Conservation (phyloP, 1,284 basidiomycete genomes). For the Veloboletus limbatus region DNA sequence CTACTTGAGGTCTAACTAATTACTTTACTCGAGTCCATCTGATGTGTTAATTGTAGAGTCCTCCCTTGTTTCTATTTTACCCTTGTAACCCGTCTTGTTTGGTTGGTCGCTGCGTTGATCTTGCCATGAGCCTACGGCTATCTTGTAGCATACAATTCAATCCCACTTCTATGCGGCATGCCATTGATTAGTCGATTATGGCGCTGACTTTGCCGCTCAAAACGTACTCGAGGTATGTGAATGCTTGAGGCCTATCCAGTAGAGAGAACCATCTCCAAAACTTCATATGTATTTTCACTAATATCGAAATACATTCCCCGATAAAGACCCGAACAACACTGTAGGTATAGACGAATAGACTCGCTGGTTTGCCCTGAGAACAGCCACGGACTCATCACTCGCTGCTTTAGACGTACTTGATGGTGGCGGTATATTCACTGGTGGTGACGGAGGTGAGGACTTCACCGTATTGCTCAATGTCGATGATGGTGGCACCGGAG, state of each 20-base stretch:
- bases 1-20: background rate
- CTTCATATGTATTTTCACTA: background rate
- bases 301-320: background rate
- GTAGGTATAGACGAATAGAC: background rate
- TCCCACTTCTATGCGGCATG: slow-evolving; percentile 8
- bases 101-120: background rate
- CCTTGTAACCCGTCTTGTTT: slow-evolving; percentile 5
- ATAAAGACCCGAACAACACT: background rate
- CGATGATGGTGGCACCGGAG: slow-evolving; percentile 7
- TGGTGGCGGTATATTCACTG: background rate
- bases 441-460: slow-evolving; percentile 15
- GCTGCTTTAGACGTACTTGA: slow-evolving; percentile 9
- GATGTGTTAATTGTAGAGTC: slow-evolving; percentile 12
- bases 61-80: slow-evolving; percentile 3
- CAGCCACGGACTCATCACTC: background rate
- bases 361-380: background rate
- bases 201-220: too few species aligned
- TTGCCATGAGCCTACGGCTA: slow-evolving; percentile 9
- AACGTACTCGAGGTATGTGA: background rate
- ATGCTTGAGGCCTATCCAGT: background rate
- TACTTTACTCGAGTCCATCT: slow-evolving; percentile 3
- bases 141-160: slow-evolving; percentile 2
- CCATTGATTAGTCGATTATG: too few species aligned
- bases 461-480: slow-evolving; percentile 17
- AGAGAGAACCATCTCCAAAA: background rate